These are phyloP conservation scores for Aspergillus pseudoviridinutans DNA, from an alignment of 2,329 filamentous ascomycete genomes.

Conservation along the genomic window DNA sequence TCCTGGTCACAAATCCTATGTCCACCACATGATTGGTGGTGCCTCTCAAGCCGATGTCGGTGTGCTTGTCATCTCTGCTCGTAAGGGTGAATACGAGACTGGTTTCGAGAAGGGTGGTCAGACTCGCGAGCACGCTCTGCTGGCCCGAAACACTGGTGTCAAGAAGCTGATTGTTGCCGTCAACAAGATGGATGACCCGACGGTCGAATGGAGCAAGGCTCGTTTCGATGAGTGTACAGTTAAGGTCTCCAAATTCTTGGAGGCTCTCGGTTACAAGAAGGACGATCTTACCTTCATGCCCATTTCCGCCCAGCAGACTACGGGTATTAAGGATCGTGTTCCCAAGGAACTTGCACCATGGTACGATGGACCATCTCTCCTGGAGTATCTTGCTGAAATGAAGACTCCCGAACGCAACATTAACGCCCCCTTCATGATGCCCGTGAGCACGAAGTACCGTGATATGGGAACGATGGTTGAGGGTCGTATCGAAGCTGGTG, in stretches of 20 bases:
- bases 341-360: slow-evolving; percentile 72
- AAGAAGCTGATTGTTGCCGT: slow-evolving; percentile 93
- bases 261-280: slow-evolving; percentile 93
- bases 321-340: slow-evolving; percentile 85
- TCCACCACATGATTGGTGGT: slow-evolving; percentile 97
- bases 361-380: slow-evolving; percentile 84
- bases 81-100: slow-evolving; percentile 98
- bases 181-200: slow-evolving; percentile 99
- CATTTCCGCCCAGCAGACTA: slow-evolving; percentile 79
- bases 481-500: slow-evolving; percentile 92
- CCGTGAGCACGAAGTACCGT: slow-evolving; percentile 89
- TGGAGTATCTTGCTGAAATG: slow-evolving; percentile 96
- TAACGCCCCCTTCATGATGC: slow-evolving; percentile 99
- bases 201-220: slow-evolving; percentile 91
- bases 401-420: slow-evolving; percentile 89
- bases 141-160: slow-evolving; percentile 97
- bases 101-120: slow-evolving; percentile 96
- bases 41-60: slow-evolving; percentile 91
- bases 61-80: slow-evolving; percentile 90
- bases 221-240: slow-evolving; percentile 89
- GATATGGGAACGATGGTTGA: slow-evolving; percentile 98
- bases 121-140: slow-evolving; percentile 93
- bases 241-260: slow-evolving; percentile 84
- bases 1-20: slow-evolving; percentile 95
- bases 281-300: slow-evolving; percentile 94